Conservation (phyloP, 805 yeast genomes). For the Starmera dryadoides region DNA sequence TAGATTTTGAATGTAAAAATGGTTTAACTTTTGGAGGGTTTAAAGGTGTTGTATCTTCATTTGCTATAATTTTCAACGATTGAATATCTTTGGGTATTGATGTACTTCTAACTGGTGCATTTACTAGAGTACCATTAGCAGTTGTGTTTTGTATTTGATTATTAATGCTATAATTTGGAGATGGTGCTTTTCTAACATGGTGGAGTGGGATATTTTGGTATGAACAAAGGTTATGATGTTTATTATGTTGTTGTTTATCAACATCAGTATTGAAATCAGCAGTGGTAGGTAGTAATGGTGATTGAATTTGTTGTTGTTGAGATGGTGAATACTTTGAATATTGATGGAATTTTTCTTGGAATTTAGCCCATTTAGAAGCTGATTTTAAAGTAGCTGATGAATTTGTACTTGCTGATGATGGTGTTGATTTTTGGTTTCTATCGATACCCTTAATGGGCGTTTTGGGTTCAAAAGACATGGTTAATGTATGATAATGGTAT, state of each 20-base stretch:
- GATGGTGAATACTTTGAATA: constrained; percentile 1
- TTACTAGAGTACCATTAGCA: too few relatives aligned
- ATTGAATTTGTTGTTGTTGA: not conserved
- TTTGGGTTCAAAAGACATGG: too few relatives aligned
- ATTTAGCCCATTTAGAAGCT: constrained; percentile 15
- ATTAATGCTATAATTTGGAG: too few relatives aligned
- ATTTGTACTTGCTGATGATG: not conserved
- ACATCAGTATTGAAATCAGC: not conserved
- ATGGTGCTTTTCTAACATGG: too few relatives aligned
- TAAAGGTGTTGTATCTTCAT: not conserved
- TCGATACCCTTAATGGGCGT: too few relatives aligned
- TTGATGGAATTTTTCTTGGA: constrained; percentile 14
- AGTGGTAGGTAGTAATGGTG: not conserved
- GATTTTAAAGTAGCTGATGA: too few relatives aligned
- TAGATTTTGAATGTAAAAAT: constrained; percentile 8
- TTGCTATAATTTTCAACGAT: too few relatives aligned
- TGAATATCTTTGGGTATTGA: not conserved
- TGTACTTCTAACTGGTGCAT: not conserved
- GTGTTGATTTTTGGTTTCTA: not conserved
- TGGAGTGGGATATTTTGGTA: not conserved
- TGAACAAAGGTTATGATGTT: not conserved
- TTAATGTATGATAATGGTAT: too few relatives aligned
- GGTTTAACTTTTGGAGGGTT: constrained; percentile 15
- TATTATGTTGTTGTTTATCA: not conserved
- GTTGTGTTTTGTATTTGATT: too few relatives aligned